Conservation (phyloP, 108 stramenopile genomes). For the Fragilariopsis cylindrus region DNA sequence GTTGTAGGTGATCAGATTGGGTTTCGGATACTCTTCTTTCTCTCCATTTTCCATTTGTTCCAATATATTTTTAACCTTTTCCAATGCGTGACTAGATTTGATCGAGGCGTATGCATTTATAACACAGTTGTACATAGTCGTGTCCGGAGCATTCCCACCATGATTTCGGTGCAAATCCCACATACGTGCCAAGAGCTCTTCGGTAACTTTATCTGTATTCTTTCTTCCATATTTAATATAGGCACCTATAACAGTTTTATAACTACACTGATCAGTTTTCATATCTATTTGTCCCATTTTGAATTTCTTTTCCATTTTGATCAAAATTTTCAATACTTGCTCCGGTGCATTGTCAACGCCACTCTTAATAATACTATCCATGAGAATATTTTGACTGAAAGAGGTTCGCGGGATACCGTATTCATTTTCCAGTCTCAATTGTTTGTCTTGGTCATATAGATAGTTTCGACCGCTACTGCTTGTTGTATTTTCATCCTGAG, state of each 20-base stretch:
- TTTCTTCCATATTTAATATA: constrained; percentile 21
- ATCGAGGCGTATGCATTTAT: constrained; percentile 59
- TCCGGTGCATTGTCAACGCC: constrained; percentile 31
- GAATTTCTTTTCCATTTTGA: constrained; percentile 32
- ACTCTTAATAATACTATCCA: constrained; percentile 28
- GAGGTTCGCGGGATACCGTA: constrained; percentile 21
- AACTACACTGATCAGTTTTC: constrained; percentile 37
- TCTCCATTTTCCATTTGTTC: constrained; percentile 46
- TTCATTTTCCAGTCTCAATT: constrained; percentile 20
- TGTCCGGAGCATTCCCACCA: constrained; percentile 41
- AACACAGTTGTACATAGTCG: constrained; percentile 50
- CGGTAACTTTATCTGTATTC: constrained; percentile 38
- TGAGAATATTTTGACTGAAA: constrained; percentile 27
- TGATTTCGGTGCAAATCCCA: constrained; percentile 32
- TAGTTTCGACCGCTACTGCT: background rate
- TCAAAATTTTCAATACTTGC: constrained; percentile 25
- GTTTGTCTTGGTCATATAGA: background rate
- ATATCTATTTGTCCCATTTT: constrained; percentile 12
- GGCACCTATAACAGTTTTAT: constrained; percentile 34
- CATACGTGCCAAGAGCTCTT: constrained; percentile 43
- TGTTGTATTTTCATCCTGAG: constrained; percentile 20
- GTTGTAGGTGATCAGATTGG: constrained; percentile 37
- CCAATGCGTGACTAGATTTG: constrained; percentile 28
- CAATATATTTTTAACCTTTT: constrained; percentile 41
- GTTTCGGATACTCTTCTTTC: constrained; percentile 18